Conservation (phyloP, 176 grass and related monocot species). For the Carex kokanica region DNA sequence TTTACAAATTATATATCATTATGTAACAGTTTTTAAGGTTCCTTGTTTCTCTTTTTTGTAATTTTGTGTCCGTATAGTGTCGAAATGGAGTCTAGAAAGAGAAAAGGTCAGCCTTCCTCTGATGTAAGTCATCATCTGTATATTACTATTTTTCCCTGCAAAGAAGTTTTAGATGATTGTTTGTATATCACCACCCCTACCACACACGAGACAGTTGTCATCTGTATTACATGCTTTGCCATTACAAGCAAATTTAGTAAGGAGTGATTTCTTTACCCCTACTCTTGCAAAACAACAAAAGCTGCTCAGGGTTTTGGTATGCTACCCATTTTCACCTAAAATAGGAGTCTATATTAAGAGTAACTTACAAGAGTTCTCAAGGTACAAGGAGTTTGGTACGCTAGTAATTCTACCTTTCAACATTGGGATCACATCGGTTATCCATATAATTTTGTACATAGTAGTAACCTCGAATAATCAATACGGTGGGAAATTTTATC, state of each 20-base stretch:
- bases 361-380: too few species aligned
- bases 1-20: not conserved
- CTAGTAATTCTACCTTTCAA: too few species aligned
- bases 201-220: not conserved
- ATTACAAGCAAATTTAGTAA: not conserved
- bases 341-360: too few species aligned
- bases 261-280: not conserved
- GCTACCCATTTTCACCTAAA: not conserved
- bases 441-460: not conserved
- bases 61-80: conserved; percentile 20
- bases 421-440: not conserved
- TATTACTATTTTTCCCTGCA: not conserved
- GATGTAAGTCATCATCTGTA: conserved; percentile 10
- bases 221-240: not conserved
- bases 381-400: too few species aligned
- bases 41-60: not conserved
- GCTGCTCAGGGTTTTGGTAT: not conserved
- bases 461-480: not conserved
- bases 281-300: not conserved
- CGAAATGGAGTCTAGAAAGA: conserved; percentile 18
- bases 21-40: not conserved
- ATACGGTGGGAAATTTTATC: not conserved
- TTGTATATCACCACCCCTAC: conserved; percentile 6
- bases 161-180: not conserved
- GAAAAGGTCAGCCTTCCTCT: conserved; percentile 1